phyloP scores from a whole-genome alignment of 148 eudicot species.

The Silene conica region DNA sequence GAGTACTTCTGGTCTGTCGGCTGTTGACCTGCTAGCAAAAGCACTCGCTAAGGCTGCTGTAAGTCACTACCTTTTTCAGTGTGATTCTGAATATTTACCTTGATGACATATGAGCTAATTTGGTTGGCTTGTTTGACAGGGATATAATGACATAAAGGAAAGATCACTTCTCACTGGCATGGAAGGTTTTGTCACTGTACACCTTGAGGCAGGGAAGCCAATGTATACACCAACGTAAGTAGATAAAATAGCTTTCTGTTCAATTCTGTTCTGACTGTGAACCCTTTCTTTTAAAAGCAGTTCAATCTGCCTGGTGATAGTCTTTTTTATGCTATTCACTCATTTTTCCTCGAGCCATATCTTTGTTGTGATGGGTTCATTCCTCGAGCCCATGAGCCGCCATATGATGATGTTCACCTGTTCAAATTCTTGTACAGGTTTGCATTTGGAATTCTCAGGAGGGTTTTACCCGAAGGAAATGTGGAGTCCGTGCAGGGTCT shows the following conservation, averaged over 20 bases:
- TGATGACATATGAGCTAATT: neutral
- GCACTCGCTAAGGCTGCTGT: slow-evolving; percentile 90
- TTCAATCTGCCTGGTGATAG: neutral
- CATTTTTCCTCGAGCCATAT: neutral
- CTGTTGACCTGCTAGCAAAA: slow-evolving; percentile 78
- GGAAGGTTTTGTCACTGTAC: slow-evolving; percentile 72
- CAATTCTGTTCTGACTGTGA: neutral
- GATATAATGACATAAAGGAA: slow-evolving; percentile 78
- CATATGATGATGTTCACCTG: neutral
- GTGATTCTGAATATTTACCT: neutral
- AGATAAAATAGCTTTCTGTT: neutral
- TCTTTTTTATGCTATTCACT: neutral
- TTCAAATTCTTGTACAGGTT: slow-evolving; percentile 5
- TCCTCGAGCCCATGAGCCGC: no score
- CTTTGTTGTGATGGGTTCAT: no score
- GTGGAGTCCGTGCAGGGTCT: slow-evolving; percentile 10
- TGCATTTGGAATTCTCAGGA: slow-evolving; percentile 11
- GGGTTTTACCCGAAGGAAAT: neutral
- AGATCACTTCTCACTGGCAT: slow-evolving; percentile 80
- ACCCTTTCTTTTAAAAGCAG: neutral
- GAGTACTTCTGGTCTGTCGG: slow-evolving; percentile 59
- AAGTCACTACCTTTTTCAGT: slow-evolving; percentile 22
- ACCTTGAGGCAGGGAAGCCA: slow-evolving; percentile 66
- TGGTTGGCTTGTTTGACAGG: slow-evolving; percentile 40
- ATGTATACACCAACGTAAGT: slow-evolving; percentile 81